A percentile compares a stretch with the other conserved stretches of the same genome.
These are phyloP conservation scores for Amanita rubescens DNA, from an alignment of 768 basidiomycete genomes.

Conservation along the genomic window DNA sequence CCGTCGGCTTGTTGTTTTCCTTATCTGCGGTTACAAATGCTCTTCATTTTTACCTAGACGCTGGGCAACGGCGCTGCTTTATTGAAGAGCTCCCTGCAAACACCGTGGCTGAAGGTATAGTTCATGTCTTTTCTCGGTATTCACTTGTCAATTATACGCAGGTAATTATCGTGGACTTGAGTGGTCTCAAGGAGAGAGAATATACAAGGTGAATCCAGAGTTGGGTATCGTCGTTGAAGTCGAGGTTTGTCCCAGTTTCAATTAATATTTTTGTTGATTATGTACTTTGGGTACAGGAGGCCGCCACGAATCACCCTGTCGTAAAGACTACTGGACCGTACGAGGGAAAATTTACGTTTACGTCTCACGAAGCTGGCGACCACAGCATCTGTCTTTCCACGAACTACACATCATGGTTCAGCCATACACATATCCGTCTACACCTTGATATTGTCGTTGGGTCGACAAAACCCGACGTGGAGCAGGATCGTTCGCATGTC, in stretches of 20 bases:
- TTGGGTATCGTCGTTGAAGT: conserved; percentile 91
- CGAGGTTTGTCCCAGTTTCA: conserved; percentile 41
- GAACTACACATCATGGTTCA: conserved; percentile 88
- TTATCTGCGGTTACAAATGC: conserved; percentile 52
- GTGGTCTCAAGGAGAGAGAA: conserved; percentile 70
- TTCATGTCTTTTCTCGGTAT: background rate
- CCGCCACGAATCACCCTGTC: conserved; percentile 71
- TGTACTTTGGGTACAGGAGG: conserved; percentile 53
- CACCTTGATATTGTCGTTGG: conserved; percentile 95
- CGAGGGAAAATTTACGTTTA: conserved; percentile 94
- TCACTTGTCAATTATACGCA: conserved; percentile 21
- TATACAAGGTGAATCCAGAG: conserved; percentile 63
- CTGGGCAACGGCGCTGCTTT: conserved; percentile 91
- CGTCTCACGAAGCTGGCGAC: conserved; percentile 94
- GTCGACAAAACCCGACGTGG: conserved; percentile 75
- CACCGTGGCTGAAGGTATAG: conserved; percentile 88
- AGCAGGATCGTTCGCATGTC: conserved; percentile 81
- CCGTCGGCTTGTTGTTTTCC: conserved; percentile 22
- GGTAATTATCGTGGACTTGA: conserved; percentile 92
- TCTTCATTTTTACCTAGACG: conserved; percentile 95
- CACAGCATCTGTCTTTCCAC: conserved; percentile 95
- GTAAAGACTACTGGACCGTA: conserved; percentile 87
- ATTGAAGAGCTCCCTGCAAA: conserved; percentile 93
- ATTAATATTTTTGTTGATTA: background rate
- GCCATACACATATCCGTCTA: conserved; percentile 81